phyloP scores from a whole-genome alignment of 78 protist species.

The Cavenderia fasciculata region DNA sequence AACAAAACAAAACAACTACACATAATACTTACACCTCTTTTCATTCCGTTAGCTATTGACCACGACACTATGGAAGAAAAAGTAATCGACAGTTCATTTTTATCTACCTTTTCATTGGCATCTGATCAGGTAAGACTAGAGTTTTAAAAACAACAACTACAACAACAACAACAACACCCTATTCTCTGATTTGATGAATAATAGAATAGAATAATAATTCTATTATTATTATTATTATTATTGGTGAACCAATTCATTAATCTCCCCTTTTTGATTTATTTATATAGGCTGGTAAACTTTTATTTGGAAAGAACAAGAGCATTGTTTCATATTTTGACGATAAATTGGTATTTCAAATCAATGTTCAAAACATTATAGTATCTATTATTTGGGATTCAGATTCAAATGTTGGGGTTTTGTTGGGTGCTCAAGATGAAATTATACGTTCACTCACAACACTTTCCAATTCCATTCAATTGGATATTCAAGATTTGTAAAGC shows the following conservation, averaged over 20 bases:
- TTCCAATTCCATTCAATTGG: constrained; percentile 61
- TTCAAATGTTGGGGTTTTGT: constrained; percentile 63
- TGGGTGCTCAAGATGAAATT: constrained; percentile 68
- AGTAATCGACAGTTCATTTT: constrained; percentile 36
- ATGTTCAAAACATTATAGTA: constrained; percentile 56
- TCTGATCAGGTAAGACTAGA: constrained; percentile 71
- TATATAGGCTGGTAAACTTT: constrained; percentile 62
- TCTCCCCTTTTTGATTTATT: neutral
- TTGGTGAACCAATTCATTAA: neutral
- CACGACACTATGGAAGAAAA: constrained; percentile 26
- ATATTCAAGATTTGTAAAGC: constrained; percentile 69
- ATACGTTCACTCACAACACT: constrained; percentile 28
- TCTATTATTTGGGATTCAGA: constrained; percentile 47
- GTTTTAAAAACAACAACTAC: no score
- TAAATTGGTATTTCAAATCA: constrained; percentile 55
- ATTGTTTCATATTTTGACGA: constrained; percentile 59
- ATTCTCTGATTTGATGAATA: neutral
- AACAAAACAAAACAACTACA: neutral
- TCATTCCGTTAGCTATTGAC: neutral
- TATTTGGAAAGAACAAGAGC: constrained; percentile 53
- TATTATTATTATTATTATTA: neutral
- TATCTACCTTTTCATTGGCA: constrained; percentile 60
- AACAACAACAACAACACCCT: neutral
- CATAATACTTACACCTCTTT: neutral
- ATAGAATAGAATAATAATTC: neutral